phyloP scores from a whole-genome alignment of 345 rosid genomes.

The Euphorbia peplus region DNA sequence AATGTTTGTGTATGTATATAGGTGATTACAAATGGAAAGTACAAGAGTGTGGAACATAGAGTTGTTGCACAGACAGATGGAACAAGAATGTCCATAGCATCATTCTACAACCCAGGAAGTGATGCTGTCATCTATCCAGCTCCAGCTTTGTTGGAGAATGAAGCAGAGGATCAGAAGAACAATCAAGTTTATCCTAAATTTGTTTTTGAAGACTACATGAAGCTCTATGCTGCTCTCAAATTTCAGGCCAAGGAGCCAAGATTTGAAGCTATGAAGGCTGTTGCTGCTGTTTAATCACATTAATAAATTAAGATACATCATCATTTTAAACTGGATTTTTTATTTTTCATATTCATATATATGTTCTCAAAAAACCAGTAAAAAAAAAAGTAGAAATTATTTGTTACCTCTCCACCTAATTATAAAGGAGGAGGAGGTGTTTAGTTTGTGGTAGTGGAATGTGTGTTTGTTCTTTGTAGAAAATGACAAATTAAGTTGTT shows the following conservation, averaged over 20 bases:
- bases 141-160: constrained; percentile 55
- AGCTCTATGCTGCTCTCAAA: constrained; percentile 63
- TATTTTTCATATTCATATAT: background rate
- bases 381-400: background rate
- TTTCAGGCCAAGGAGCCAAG: constrained; percentile 93
- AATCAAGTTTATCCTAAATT: constrained; percentile 61
- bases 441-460: background rate
- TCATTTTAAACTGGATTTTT: background rate
- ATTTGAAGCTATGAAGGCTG: constrained; percentile 84
- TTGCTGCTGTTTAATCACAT: constrained; percentile 35
- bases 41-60: constrained; percentile 85
- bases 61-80: constrained; percentile 80
- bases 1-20: background rate
- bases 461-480: background rate
- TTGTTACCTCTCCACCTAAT: background rate
- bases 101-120: constrained; percentile 90
- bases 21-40: constrained; percentile 93
- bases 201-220: constrained; percentile 90
- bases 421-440: background rate
- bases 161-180: constrained; percentile 28
- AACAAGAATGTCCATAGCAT: constrained; percentile 76
- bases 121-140: constrained; percentile 87
- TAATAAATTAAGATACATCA: background rate
- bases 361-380: background rate
- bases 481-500: background rate